Evolutionary conservation across 2,329 filamentous ascomycete species (phyloP).

Genomic region (Colletotrichum somersetense): DNA sequence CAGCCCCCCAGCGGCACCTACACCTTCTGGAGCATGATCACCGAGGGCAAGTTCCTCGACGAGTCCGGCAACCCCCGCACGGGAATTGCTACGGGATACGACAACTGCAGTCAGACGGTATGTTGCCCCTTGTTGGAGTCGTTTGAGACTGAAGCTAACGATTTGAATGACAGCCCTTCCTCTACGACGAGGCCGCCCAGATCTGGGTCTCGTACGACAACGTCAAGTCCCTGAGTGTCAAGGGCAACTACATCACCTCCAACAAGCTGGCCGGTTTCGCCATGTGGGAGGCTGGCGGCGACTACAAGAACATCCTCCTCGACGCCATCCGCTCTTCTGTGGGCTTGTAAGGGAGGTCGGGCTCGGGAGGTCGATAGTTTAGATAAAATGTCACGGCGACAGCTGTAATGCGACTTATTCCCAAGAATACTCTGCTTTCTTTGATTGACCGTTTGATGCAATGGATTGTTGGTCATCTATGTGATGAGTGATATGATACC

Average conservation of each 20-base stretch:
- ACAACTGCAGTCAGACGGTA: conserved; percentile 38
- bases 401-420: conserved; percentile 4
- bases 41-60: conserved; percentile 35
- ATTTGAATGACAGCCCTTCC: conserved; percentile 8
- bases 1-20: conserved; percentile 33
- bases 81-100: conserved; percentile 26
- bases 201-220: conserved; percentile 41
- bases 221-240: conserved; percentile 21
- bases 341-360: conserved; percentile 16
- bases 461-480: background rate
- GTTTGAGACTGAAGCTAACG: background rate
- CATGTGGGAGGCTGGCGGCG: conserved; percentile 36
- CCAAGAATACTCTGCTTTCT: background rate
- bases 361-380: background rate
- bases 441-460: background rate
- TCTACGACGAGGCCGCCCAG: conserved; percentile 31
- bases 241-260: conserved; percentile 33
- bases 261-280: conserved; percentile 32
- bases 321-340: conserved; percentile 33
- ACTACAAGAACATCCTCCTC: conserved; percentile 36
- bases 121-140: background rate
- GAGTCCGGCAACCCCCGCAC: conserved; percentile 28
- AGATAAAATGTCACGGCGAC: conserved; percentile 6
- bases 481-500: background rate
- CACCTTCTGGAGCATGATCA: conserved; percentile 34